These are phyloP conservation scores for Aspergillus pseudoterreus DNA, from an alignment of 2,329 filamentous ascomycete genomes.

Conservation along the genomic window DNA sequence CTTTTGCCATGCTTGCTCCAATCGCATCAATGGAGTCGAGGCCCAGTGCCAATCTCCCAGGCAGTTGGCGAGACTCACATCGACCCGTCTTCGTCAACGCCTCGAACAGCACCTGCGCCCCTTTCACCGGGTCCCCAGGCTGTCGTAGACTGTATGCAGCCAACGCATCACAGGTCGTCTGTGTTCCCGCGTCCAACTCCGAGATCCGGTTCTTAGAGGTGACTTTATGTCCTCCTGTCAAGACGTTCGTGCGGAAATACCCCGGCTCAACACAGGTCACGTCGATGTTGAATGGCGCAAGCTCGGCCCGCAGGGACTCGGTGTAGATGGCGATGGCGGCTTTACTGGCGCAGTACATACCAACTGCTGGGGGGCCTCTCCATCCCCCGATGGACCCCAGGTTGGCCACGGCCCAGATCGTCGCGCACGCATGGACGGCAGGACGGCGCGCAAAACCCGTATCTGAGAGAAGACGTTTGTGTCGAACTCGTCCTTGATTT, in stretches of 20 bases:
- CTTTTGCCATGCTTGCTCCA: constrained; percentile 1
- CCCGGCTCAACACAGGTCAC: constrained; percentile 16
- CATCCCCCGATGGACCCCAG: constrained; percentile 48
- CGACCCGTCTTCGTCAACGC: constrained; percentile 10
- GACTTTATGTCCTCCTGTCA: constrained; percentile 5
- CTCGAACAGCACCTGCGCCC: constrained; percentile 9
- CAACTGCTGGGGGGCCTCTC: constrained; percentile 29
- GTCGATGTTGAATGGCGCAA: constrained; percentile 13
- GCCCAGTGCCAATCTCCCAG: constrained; percentile 3
- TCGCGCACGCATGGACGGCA: constrained; percentile 35
- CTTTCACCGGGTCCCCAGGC: constrained; percentile 11
- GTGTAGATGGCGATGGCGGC: constrained; percentile 20
- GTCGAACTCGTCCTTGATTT: constrained; percentile 9
- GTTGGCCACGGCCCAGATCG: constrained; percentile 36
- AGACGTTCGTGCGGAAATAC: constrained; percentile 16
- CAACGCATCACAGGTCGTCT: neutral
- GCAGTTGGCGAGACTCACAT: constrained; percentile 1
- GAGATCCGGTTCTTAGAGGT: neutral
- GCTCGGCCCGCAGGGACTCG: constrained; percentile 6
- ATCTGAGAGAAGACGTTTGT: constrained; percentile 40
- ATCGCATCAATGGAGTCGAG: constrained; percentile 5
- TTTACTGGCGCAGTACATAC: constrained; percentile 44
- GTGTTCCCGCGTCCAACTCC: neutral
- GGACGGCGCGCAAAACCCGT: constrained; percentile 31
- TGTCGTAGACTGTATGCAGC: constrained; percentile 3